Evolutionary conservation across 768 basidiomycete species (phyloP).

Genomic region (Podaxis mareebaensis): DNA sequence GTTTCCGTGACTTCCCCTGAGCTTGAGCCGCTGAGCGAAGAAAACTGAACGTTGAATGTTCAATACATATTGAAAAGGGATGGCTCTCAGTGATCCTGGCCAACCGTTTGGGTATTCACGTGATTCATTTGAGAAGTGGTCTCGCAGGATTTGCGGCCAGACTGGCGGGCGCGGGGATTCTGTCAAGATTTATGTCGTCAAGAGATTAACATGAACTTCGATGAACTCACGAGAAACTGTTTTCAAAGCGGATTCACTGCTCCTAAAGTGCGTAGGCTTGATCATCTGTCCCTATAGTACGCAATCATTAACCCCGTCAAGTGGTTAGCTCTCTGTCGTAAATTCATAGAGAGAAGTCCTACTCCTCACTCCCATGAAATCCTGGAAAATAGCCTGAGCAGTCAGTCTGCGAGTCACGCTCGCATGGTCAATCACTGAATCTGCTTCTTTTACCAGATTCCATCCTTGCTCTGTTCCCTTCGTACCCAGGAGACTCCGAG

Average conservation of each 20-base stretch:
- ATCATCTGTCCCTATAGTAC: neutral
- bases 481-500: conserved; percentile 68
- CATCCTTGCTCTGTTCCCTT: conserved; percentile 63
- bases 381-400: conserved; percentile 37
- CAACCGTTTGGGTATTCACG: no score
- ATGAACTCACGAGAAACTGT: conserved; percentile 69
- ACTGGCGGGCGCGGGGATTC: neutral
- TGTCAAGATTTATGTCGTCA: neutral
- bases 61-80: no score
- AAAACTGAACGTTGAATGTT: no score
- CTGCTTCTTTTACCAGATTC: conserved; percentile 48
- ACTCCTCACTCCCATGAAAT: conserved; percentile 38
- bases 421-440: neutral
- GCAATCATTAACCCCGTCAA: conserved; percentile 27
- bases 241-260: conserved; percentile 71
- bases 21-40: no score
- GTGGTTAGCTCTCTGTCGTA: conserved; percentile 70
- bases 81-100: no score
- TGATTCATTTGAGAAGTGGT: no score
- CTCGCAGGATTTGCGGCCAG: no score
- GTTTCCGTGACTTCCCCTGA: no score
- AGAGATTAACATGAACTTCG: conserved; percentile 58
- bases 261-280: conserved; percentile 45
- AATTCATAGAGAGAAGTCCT: conserved; percentile 55
- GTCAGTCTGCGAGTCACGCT: neutral